Conservation (phyloP, 192 early-diverging fungal species). For the Chytriomyces sp. region DNA sequence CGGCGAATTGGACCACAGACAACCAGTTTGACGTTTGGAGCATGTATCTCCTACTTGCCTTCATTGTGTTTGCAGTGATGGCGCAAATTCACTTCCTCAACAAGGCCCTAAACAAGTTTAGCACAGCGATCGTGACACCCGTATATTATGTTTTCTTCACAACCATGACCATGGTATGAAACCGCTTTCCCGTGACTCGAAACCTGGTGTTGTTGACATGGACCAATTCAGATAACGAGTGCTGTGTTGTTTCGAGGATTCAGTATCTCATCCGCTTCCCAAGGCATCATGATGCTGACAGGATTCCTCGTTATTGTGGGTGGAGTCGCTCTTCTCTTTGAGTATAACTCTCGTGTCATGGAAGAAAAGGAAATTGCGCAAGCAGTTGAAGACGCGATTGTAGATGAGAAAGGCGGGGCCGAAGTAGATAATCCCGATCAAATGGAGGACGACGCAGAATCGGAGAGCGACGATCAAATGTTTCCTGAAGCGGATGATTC, state of each 20-base stretch:
- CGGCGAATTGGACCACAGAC: constrained; percentile 44
- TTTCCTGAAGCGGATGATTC: background rate
- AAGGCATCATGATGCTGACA: constrained; percentile 29
- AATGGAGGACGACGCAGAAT: background rate
- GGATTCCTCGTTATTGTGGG: constrained; percentile 49
- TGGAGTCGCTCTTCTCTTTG: constrained; percentile 53
- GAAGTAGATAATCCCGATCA: background rate
- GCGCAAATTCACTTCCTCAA: constrained; percentile 69
- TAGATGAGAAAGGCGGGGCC: background rate
- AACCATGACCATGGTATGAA: constrained; percentile 57
- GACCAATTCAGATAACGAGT: no score
- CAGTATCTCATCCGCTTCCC: constrained; percentile 6
- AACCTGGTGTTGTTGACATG: no score
- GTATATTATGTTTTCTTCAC: constrained; percentile 74
- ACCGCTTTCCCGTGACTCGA: no score
- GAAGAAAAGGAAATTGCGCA: background rate
- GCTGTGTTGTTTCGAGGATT: constrained; percentile 69
- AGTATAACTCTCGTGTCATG: constrained; percentile 38
- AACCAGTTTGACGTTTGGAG: constrained; percentile 68
- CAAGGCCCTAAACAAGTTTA: constrained; percentile 67
- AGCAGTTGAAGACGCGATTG: background rate
- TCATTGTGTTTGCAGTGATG: constrained; percentile 52
- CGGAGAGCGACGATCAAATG: constrained; percentile 22
- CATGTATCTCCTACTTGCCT: constrained; percentile 58
- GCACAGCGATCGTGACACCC: constrained; percentile 69